Evolutionary conservation across 352 stramenopile species (phyloP).

Genomic region (Thraustotheca clavata): DNA sequence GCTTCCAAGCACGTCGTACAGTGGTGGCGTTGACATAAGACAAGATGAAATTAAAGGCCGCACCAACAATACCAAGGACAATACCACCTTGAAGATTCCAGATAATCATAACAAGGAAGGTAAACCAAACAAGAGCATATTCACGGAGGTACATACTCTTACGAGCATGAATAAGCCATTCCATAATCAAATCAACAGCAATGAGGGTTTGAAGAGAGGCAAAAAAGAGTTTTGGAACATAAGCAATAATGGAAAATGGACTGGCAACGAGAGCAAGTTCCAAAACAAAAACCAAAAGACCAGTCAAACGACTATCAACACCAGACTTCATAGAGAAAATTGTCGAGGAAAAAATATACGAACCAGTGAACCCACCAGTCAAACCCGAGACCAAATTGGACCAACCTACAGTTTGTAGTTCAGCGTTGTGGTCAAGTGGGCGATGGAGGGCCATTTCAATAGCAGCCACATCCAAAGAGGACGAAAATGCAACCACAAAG

Average conservation of each 20-base stretch:
- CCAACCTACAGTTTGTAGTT: slow-evolving; percentile 92
- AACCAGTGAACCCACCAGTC: slow-evolving; percentile 95
- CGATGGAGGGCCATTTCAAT: slow-evolving; percentile 95
- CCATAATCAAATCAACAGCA: slow-evolving; percentile 93
- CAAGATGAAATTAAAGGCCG: slow-evolving; percentile 83
- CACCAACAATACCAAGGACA: slow-evolving; percentile 84
- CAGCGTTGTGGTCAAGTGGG: slow-evolving; percentile 93
- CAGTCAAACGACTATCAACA: slow-evolving; percentile 59
- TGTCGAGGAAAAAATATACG: slow-evolving; percentile 99
- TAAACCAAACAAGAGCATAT: slow-evolving; percentile 90
- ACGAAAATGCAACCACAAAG: slow-evolving; percentile 97
- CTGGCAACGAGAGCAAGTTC: slow-evolving; percentile 73
- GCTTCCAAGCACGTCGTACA: slow-evolving; percentile 74
- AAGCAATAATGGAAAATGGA: slow-evolving; percentile 92
- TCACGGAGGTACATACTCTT: slow-evolving; percentile 84
- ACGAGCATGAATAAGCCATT: slow-evolving; percentile 90
- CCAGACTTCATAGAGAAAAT: slow-evolving; percentile 81
- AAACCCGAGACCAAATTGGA: slow-evolving; percentile 95
- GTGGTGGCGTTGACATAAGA: slow-evolving; percentile 63
- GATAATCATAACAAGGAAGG: slow-evolving; percentile 91
- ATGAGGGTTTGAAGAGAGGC: slow-evolving; percentile 95
- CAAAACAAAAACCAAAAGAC: slow-evolving; percentile 66
- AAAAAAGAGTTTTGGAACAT: slow-evolving; percentile 97
- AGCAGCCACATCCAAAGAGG: slow-evolving; percentile 94
- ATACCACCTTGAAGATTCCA: slow-evolving; percentile 95